These are phyloP conservation scores for Ascomycota sp. DNA, from an alignment of 2,329 filamentous ascomycete genomes.

Conservation along the genomic window DNA sequence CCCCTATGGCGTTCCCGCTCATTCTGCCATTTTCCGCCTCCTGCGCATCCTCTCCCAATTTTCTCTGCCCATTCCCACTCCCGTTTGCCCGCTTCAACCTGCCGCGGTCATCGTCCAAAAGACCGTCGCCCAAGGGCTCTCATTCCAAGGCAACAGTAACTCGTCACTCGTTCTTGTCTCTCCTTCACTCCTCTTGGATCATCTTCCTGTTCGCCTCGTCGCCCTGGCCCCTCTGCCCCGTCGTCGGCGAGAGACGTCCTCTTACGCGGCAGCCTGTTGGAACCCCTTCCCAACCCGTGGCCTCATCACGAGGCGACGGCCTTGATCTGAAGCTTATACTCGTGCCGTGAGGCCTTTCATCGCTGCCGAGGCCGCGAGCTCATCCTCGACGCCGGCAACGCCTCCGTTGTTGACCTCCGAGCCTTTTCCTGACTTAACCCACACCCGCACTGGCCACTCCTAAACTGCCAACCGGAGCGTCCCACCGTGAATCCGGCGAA, in stretches of 20 bases:
- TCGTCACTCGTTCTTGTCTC: conserved; percentile 19
- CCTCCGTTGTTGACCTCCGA: too few relatives aligned
- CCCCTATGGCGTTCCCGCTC: background rate
- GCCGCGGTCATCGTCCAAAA: background rate
- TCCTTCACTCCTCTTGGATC: too few relatives aligned
- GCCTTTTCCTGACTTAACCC: too few relatives aligned
- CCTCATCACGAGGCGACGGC: too few relatives aligned
- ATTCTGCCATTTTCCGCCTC: conserved; percentile 1
- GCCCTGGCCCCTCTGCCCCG: background rate
- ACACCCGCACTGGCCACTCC: too few relatives aligned
- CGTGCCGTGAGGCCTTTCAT: too few relatives aligned
- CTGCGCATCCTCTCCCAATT: background rate
- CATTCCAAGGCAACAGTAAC: conserved; percentile 3
- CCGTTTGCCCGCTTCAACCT: background rate
- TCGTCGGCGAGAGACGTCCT: background rate
- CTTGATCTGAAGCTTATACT: too few relatives aligned
- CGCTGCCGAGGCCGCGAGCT: too few relatives aligned
- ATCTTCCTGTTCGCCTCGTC: conserved; percentile 5
- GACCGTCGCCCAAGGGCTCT: background rate
- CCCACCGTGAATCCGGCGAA: too few relatives aligned
- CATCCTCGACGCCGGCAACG: too few relatives aligned
- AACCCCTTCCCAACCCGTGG: too few relatives aligned
- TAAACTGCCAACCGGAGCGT: too few relatives aligned
- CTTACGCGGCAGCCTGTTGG: background rate
- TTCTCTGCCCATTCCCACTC: background rate